A percentile compares a stretch with the other conserved stretches of the same genome.
These are phyloP conservation scores for Pezicula rhizophila DNA, from an alignment of 2,329 filamentous ascomycete genomes.

Conservation along the genomic window DNA sequence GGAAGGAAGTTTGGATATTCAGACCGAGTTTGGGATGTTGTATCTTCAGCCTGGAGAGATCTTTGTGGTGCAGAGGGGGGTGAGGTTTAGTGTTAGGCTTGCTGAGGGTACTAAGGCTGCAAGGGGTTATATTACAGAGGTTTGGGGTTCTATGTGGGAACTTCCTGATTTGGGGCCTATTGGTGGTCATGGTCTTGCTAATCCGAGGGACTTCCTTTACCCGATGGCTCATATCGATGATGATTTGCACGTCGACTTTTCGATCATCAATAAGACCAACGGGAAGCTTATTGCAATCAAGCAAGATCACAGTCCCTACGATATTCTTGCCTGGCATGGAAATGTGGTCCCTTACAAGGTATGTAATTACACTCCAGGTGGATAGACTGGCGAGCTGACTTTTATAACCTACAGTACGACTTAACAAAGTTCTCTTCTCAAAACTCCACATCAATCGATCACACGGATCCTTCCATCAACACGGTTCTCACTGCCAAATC, in stretches of 20 bases:
- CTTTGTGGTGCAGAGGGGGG: constrained; percentile 56
- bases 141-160: constrained; percentile 57
- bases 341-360: constrained; percentile 53
- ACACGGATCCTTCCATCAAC: constrained; percentile 61
- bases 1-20: constrained; percentile 55
- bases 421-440: constrained; percentile 51
- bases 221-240: constrained; percentile 49
- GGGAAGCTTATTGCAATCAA: constrained; percentile 55
- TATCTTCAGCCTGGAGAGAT: constrained; percentile 60
- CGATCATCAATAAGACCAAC: constrained; percentile 58
- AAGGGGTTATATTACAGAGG: constrained; percentile 57
- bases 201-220: constrained; percentile 57
- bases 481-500: constrained; percentile 57
- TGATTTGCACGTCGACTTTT: constrained; percentile 43
- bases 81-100: constrained; percentile 54
- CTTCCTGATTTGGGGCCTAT: constrained; percentile 61
- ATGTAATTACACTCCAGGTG: constrained; percentile 22
- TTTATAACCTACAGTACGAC: constrained; percentile 36
- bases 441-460: constrained; percentile 54
- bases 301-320: constrained; percentile 69
- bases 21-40: constrained; percentile 47
- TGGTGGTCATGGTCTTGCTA: constrained; percentile 58
- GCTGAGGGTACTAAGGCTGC: constrained; percentile 44
- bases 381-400: not conserved
- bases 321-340: constrained; percentile 74